Evolutionary conservation across 352 stramenopile genomes (phyloP).

Genomic region (Globisporangium solare): DNA sequence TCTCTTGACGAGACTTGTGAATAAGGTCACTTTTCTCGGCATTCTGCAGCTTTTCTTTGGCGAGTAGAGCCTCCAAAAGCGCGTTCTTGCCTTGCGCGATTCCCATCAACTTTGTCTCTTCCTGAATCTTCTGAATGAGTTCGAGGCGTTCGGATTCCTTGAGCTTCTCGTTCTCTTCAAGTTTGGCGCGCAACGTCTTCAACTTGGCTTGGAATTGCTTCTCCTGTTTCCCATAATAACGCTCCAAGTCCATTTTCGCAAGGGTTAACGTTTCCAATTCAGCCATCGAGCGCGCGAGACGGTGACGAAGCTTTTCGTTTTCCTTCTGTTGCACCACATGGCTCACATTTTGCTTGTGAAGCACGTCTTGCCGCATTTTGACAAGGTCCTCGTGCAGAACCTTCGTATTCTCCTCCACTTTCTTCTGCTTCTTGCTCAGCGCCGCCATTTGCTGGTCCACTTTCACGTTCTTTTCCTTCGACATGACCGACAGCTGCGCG

Average conservation of each 20-base stretch:
- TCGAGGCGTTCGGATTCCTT: slow-evolving; percentile 49
- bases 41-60: slow-evolving; percentile 50
- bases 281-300: slow-evolving; percentile 37
- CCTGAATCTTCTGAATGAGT: slow-evolving; percentile 48
- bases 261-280: slow-evolving; percentile 38
- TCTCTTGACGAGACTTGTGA: slow-evolving; percentile 54
- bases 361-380: slow-evolving; percentile 35
- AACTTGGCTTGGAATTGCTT: slow-evolving; percentile 47
- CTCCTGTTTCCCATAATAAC: slow-evolving; percentile 40
- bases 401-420: slow-evolving; percentile 43
- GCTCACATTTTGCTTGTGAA: slow-evolving; percentile 20
- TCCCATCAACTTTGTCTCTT: slow-evolving; percentile 62
- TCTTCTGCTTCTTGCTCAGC: slow-evolving; percentile 57
- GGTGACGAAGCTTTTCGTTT: slow-evolving; percentile 42
- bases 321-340: slow-evolving; percentile 22
- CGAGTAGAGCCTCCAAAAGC: slow-evolving; percentile 54
- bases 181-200: slow-evolving; percentile 35
- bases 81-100: slow-evolving; percentile 54
- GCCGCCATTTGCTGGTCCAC: slow-evolving; percentile 46
- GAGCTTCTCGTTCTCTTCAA: slow-evolving; percentile 43
- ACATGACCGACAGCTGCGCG: slow-evolving; percentile 28
- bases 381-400: slow-evolving; percentile 35
- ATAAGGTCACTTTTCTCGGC: slow-evolving; percentile 54
- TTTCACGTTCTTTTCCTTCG: slow-evolving; percentile 44
- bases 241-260: slow-evolving; percentile 45